Evolutionary conservation across 257 asterid species (phyloP), one percentile per base, ranked within the genome.

Genomic region (Rauvolfia tetraphylla): DNA sequence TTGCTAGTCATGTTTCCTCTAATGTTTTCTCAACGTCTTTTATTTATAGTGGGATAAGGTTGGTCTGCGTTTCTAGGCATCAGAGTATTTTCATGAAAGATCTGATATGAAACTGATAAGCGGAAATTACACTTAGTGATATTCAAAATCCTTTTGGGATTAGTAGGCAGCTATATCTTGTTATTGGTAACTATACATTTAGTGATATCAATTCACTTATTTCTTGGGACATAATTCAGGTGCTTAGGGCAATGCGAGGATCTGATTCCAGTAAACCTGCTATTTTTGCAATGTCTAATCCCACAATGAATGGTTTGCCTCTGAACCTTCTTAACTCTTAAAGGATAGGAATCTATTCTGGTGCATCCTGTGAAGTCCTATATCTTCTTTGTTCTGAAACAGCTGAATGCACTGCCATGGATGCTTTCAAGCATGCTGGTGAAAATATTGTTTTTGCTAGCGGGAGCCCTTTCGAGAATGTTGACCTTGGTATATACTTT

Each of bases 211-310:
- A 42, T 51, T 39, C 36, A 48, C 80, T 75, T 81, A 51, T 71
- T 86, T 77, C 74, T 72, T 83, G 84, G 78, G 67, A 71, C 73
- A 69, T 76, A 61, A 75, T 74, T 74, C 91, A 95, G 99, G 93
- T 95, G 83, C 93, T 95, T 61, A 93, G 84, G 88, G 99, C 98
- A 84, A 95, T 95, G 98, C 84, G 82, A 74, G 92, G 85, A 59
- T 93, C 99, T 3, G 97, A 89, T 83, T 93, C 97, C 78, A 68
- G 61, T 33, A 95, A 90, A 84, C 99, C 99, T 75, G 97, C 98
- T 79, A 90, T 95, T 31, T 95, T 95, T 76, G 98, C 99, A 23
- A 95, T 95, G 99, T 95, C 99, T 58, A 95, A 95, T 89, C 99
- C 99, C 78, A 95, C 97, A 33, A 76, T 85, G 80, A 95, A 95